These are phyloP conservation scores for Wolfiporia cocos DNA, from an alignment of 1,284 basidiomycete species.

Conservation along the genomic window DNA sequence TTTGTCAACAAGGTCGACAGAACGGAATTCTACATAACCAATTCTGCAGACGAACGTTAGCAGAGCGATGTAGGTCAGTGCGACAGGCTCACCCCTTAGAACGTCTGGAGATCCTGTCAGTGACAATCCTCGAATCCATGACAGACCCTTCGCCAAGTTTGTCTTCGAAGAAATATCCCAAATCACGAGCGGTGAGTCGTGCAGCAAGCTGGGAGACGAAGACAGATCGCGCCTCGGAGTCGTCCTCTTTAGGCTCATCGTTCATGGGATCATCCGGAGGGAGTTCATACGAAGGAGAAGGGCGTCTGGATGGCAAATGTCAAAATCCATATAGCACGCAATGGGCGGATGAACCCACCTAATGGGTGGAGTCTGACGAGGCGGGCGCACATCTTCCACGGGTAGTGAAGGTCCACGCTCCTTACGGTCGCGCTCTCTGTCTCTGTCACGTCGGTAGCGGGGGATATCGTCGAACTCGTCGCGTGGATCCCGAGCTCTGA, in stretches of 20 bases:
- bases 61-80: not conserved
- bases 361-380: constrained; percentile 24
- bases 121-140: constrained; percentile 92
- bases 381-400: constrained; percentile 10
- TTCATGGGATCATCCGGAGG: constrained; percentile 59
- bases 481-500: constrained; percentile 41
- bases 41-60: constrained; percentile 45
- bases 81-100: constrained; percentile 80
- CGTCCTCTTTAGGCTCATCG: constrained; percentile 78
- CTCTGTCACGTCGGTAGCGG: constrained; percentile 32
- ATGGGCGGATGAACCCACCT: constrained; percentile 25
- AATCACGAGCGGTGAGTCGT: constrained; percentile 89
- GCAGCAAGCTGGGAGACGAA: constrained; percentile 98
- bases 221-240: constrained; percentile 93
- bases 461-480: constrained; percentile 55
- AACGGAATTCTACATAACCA: constrained; percentile 94
- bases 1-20: constrained; percentile 86
- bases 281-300: constrained; percentile 69
- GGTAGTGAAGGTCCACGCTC: constrained; percentile 14
- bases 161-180: constrained; percentile 98
- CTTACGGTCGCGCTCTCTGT: constrained; percentile 19
- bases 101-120: constrained; percentile 86
- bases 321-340: too few relatives aligned
- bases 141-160: constrained; percentile 90
- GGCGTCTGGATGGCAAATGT: constrained; percentile 40